phyloP scores from a whole-genome alignment of 2,329 filamentous ascomycete species.

The Venturia asperata region DNA sequence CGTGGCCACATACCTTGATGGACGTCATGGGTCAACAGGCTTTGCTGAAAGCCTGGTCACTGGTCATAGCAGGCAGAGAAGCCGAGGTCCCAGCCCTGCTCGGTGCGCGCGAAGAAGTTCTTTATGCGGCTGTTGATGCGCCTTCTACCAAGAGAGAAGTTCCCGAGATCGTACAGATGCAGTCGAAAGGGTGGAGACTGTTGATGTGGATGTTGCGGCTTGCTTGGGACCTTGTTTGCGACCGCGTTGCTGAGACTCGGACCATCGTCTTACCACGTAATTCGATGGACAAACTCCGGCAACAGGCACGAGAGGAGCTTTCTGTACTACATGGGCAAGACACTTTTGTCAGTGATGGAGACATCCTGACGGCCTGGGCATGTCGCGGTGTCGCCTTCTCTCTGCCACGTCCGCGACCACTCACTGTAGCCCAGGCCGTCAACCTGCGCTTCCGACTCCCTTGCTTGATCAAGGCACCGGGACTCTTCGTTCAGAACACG shows the following conservation, averaged over 20 bases:
- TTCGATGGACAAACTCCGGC: not conserved
- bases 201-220: not conserved
- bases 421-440: not conserved
- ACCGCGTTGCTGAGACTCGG: not conserved
- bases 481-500: not conserved
- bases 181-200: not conserved
- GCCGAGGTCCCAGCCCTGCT: not conserved
- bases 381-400: not conserved
- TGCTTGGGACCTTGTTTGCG: not conserved
- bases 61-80: not conserved
- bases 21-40: slow-evolving; percentile 27
- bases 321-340: not conserved
- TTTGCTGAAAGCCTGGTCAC: not conserved
- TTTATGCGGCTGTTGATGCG: not conserved
- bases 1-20: slow-evolving; percentile 43
- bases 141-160: not conserved
- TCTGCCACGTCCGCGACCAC: not conserved
- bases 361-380: not conserved
- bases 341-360: not conserved
- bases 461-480: not conserved
- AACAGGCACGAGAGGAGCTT: not conserved
- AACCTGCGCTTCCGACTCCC: not conserved
- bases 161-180: not conserved
- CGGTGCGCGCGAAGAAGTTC: not conserved
- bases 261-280: not conserved